A percentile compares a stretch with the other conserved stretches of the same genome.
Conservation (phyloP, 2,329 filamentous ascomycete species). For the Paracoccidioides lutzii region DNA sequence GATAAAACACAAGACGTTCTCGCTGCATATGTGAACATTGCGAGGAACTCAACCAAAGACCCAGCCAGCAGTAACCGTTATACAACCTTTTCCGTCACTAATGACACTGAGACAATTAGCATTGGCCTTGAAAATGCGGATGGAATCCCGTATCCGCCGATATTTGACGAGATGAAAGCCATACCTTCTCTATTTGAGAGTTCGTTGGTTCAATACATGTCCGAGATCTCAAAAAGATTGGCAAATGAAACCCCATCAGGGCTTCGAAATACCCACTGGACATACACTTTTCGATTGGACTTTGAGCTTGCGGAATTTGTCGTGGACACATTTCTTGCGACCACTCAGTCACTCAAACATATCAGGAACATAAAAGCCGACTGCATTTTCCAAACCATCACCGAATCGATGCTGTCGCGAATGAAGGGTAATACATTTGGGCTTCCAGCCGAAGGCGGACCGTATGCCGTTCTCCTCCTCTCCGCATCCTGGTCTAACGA, state of each 20-base stretch:
- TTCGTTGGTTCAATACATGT: slow-evolving; percentile 18
- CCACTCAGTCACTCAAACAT: slow-evolving; percentile 3
- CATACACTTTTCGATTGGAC: slow-evolving; percentile 20
- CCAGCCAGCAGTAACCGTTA: slow-evolving; percentile 23
- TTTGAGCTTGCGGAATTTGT: slow-evolving; percentile 17
- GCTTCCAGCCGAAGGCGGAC: slow-evolving; percentile 15
- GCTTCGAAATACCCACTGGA: slow-evolving; percentile 22
- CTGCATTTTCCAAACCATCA: slow-evolving; percentile 22
- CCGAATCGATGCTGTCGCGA: slow-evolving; percentile 17
- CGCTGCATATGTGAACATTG: slow-evolving; percentile 23
- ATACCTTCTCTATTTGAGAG: slow-evolving; percentile 17
- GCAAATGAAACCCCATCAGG: slow-evolving; percentile 22
- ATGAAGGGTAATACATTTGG: slow-evolving; percentile 25
- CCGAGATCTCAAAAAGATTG: slow-evolving; percentile 23
- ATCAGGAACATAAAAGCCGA: slow-evolving; percentile 12
- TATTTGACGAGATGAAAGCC: slow-evolving; percentile 20
- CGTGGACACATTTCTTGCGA: slow-evolving; percentile 16
- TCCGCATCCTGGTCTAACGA: slow-evolving; percentile 20
- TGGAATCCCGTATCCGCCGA: slow-evolving; percentile 18
- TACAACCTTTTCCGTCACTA: slow-evolving; percentile 15
- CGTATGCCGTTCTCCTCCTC: slow-evolving; percentile 18
- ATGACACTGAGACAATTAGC: slow-evolving; percentile 13
- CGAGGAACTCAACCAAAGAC: slow-evolving; percentile 19
- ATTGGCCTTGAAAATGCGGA: slow-evolving; percentile 26
- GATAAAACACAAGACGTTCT: slow-evolving; percentile 19